phyloP scores from a whole-genome alignment of 495 filamentous ascomycete species.

The Penicillium steckii region DNA sequence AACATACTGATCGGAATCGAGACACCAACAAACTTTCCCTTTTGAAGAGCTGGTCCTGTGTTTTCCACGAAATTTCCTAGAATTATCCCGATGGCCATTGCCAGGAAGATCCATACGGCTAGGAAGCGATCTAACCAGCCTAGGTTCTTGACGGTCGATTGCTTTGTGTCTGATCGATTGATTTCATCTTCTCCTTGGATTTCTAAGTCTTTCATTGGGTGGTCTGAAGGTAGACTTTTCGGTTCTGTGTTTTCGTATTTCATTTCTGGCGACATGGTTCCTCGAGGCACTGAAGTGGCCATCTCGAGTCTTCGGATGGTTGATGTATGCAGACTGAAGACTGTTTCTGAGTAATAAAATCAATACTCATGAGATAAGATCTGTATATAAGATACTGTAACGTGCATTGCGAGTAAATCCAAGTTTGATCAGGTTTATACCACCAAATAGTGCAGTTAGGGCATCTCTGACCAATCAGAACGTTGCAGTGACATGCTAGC shows the following conservation, averaged over 20 bases:
- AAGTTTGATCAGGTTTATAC: background rate
- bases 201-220: background rate
- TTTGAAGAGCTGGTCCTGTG: slow-evolving; percentile 63
- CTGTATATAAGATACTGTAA: too few species aligned
- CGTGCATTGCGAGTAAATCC: background rate
- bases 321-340: too few species aligned
- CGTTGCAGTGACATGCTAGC: background rate
- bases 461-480: background rate
- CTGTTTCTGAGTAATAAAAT: too few species aligned
- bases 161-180: background rate
- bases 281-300: too few species aligned
- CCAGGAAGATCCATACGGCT: slow-evolving; percentile 82
- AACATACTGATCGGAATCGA: slow-evolving; percentile 74
- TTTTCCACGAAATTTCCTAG: slow-evolving; percentile 75
- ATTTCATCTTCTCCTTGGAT: slow-evolving; percentile 17
- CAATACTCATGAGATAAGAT: too few species aligned
- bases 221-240: too few species aligned
- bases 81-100: slow-evolving; percentile 79
- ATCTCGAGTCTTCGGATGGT: too few species aligned
- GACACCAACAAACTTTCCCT: slow-evolving; percentile 71
- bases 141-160: slow-evolving; percentile 52
- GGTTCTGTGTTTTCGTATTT: too few species aligned
- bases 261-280: too few species aligned
- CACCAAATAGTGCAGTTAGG: too few species aligned
- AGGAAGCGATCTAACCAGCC: slow-evolving; percentile 74